These are phyloP conservation scores for Thielaviopsis ethacetica DNA, from an alignment of 2,329 filamentous ascomycete species.

Conservation along the genomic window DNA sequence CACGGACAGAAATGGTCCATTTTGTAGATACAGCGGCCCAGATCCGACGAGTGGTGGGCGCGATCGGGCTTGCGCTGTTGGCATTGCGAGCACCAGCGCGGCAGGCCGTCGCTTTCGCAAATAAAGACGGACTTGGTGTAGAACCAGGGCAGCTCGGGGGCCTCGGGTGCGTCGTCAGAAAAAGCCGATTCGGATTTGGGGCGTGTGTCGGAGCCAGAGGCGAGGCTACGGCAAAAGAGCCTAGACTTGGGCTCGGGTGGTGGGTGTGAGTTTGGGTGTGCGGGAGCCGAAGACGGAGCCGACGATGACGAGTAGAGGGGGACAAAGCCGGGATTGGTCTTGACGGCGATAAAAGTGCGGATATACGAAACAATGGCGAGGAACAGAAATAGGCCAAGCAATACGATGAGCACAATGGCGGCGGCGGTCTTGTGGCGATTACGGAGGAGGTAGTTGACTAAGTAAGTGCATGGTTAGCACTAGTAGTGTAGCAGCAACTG, in stretches of 20 bases:
- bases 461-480: conserved; percentile 9
- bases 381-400: conserved; percentile 58
- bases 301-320: conserved; percentile 32
- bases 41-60: conserved; percentile 70
- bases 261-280: background rate
- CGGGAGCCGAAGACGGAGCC: background rate
- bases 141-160: conserved; percentile 43
- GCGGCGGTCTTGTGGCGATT: conserved; percentile 31
- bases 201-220: background rate
- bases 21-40: conserved; percentile 66
- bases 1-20: conserved; percentile 96
- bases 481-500: background rate
- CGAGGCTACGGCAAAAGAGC: background rate
- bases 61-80: conserved; percentile 78
- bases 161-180: conserved; percentile 44
- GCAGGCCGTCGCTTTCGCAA: conserved; percentile 69
- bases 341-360: conserved; percentile 52
- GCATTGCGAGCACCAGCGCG: conserved; percentile 73
- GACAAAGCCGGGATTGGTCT: conserved; percentile 56
- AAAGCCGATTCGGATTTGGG: conserved; percentile 21
- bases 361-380: conserved; percentile 52
- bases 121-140: conserved; percentile 73
- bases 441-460: conserved; percentile 56
- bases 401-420: conserved; percentile 51
- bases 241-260: background rate